phyloP scores from a whole-genome alignment of 2,329 filamentous ascomycete species.

The Apiospora aurea region DNA sequence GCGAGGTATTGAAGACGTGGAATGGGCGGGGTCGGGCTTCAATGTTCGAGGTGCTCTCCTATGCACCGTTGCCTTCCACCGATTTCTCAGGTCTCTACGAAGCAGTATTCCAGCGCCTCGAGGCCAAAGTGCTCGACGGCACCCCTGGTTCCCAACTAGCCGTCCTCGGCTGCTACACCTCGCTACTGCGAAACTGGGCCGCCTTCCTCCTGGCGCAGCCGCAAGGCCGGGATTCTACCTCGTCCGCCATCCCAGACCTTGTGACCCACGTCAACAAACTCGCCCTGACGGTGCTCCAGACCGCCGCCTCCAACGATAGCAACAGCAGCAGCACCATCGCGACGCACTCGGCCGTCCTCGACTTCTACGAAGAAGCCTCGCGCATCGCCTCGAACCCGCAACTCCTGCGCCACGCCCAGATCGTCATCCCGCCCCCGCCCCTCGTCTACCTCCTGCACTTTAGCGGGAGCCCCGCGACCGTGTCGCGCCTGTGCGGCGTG shows the following conservation, averaged over 20 bases:
- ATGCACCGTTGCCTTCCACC: conserved; percentile 54
- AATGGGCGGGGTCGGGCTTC: conserved; percentile 62
- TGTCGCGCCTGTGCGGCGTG: conserved; percentile 74
- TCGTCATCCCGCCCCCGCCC: conserved; percentile 71
- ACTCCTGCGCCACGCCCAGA: conserved; percentile 63
- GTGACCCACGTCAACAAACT: conserved; percentile 61
- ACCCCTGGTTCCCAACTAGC: conserved; percentile 59
- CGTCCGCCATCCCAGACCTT: conserved; percentile 49
- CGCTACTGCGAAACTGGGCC: conserved; percentile 68
- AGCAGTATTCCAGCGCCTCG: conserved; percentile 58
- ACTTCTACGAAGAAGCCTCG: conserved; percentile 73
- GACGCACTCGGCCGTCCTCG: conserved; percentile 65
- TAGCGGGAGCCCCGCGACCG: conserved; percentile 64
- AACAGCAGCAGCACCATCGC: conserved; percentile 47
- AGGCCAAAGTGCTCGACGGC: conserved; percentile 58
- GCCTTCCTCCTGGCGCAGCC: conserved; percentile 51
- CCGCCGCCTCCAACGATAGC: neutral
- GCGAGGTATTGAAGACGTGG: conserved; percentile 65
- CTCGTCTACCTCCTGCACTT: conserved; percentile 78
- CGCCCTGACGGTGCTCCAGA: conserved; percentile 65
- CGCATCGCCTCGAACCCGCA: conserved; percentile 60
- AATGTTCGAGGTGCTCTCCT: conserved; percentile 66
- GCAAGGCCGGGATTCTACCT: conserved; percentile 44
- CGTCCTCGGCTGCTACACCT: conserved; percentile 72
- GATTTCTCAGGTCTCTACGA: conserved; percentile 62